phyloP scores from a whole-genome alignment of 768 basidiomycete genomes.

The Boletus eberwhitei region DNA sequence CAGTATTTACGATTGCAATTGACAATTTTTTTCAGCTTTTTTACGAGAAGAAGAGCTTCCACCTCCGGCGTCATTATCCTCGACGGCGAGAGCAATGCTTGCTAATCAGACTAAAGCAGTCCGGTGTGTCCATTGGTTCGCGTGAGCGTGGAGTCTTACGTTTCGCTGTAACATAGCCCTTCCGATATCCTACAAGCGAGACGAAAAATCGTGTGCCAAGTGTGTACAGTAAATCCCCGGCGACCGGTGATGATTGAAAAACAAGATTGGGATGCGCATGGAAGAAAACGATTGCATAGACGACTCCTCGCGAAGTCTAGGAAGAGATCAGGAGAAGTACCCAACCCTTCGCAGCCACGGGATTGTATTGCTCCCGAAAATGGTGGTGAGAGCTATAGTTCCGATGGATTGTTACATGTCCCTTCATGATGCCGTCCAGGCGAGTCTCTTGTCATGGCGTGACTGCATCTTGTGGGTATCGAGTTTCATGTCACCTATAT shows the following conservation, averaged over 20 bases:
- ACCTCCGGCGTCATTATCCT: constrained; percentile 55
- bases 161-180: constrained; percentile 49
- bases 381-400: neutral
- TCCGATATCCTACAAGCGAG: constrained; percentile 50
- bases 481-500: neutral
- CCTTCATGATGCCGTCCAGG: constrained; percentile 8
- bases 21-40: constrained; percentile 42
- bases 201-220: constrained; percentile 54
- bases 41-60: constrained; percentile 47
- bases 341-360: neutral
- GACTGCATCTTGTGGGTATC: neutral
- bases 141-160: constrained; percentile 4
- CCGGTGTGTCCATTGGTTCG: constrained; percentile 36
- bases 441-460: constrained; percentile 3
- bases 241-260: constrained; percentile 66
- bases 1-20: neutral
- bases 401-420: neutral
- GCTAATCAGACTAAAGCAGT: constrained; percentile 41
- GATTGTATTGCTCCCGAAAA: neutral
- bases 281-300: constrained; percentile 53
- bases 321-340: constrained; percentile 6
- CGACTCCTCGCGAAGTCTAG: constrained; percentile 37
- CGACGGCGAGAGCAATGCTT: constrained; percentile 52
- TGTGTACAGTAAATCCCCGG: constrained; percentile 56
- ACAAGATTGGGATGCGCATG: constrained; percentile 53